Base-by-base conservation (phyloP, 2,329 filamentous ascomycete species). In the Talaromyces piceae region DNA sequence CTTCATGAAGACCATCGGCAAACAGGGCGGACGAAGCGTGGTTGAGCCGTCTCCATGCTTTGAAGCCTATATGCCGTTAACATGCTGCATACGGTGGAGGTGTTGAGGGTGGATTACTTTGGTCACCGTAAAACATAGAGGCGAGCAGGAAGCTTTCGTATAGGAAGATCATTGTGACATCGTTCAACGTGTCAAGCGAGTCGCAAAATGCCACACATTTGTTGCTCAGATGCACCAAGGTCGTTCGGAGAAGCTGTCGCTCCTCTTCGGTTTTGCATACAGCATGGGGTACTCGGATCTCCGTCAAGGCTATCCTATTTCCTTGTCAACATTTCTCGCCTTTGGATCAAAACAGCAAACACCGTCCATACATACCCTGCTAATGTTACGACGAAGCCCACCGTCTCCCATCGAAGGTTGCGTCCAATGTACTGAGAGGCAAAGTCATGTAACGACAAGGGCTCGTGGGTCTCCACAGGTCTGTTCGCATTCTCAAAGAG, bases 61-160 rank as follows among this genome's bases (percentile, higher is more conserved):
- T 52, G 45, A 52, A 52, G 28, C 50, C 50, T 52, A 45, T 13
- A 23, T 8, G 5, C 6, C n/a, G 39, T 52, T 18, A 49, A 37
- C 16, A n/a, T n/a, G n/a, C n/a, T n/a, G n/a, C n/a, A n/a, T 16
- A 3, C 33, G 13, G 9, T 13, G 16, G 7, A 7, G 22, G 20
- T 11, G 13, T 13, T 16, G 1, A 41, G 3, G 1, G 7, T 43
- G 18, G 1, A 37, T 8, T 52, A 52, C 50, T 49, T 49, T 52
- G 50, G 18, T 52, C 50, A 4, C 50, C 50, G 22, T 52, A 52
- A 9, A 45, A 52, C 27, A 49, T 23, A 5, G 50, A 52, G 18
- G 50, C 50, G 22, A 52, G 50, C 5, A 52, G 50, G 12, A 52
- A 52, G 11, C 50, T 52, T 11, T 52, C 50, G n/a, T 49, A 52